These are phyloP conservation scores for Tylopilus sp. DNA, from an alignment of 768 basidiomycete species.

Conservation along the genomic window DNA sequence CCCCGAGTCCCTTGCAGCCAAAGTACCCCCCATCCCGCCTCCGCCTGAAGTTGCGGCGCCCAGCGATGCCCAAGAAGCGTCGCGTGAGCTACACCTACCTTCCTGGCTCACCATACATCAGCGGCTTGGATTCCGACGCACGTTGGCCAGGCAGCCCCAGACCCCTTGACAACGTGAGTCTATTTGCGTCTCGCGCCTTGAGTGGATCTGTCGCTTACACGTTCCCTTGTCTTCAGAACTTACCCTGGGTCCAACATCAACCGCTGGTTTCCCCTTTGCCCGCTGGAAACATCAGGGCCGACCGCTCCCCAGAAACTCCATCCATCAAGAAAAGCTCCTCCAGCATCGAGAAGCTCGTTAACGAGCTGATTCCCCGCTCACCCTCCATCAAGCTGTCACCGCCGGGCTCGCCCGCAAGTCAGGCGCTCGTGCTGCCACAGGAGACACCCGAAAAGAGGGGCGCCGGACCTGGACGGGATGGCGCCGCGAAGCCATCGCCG, in stretches of 20 bases:
- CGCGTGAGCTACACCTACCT: constrained; percentile 10
- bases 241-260: constrained; percentile 14
- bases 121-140: background rate
- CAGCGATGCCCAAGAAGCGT: constrained; percentile 26
- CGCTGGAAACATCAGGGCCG: background rate
- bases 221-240: background rate
- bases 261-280: constrained; percentile 9
- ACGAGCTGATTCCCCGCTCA: constrained; percentile 12
- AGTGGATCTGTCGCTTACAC: background rate
- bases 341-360: constrained; percentile 13
- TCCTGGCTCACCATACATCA: constrained; percentile 3
- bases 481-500: background rate
- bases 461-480: background rate
- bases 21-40: constrained; percentile 16
- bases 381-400: constrained; percentile 21
- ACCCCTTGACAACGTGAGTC: constrained; percentile 13
- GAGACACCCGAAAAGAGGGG: background rate
- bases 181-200: background rate
- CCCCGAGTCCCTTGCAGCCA: background rate
- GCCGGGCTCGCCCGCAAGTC: constrained; percentile 11
- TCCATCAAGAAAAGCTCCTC: background rate
- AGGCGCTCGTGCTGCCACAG: background rate
- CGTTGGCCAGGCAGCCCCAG: constrained; percentile 18
- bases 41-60: constrained; percentile 25
- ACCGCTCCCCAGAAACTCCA: background rate